Percentiles rank a stretch among this genome's conserved stretches.
Evolutionary conservation across 2,329 filamentous ascomycete species (phyloP).

Genomic region (Didymella glomerata): DNA sequence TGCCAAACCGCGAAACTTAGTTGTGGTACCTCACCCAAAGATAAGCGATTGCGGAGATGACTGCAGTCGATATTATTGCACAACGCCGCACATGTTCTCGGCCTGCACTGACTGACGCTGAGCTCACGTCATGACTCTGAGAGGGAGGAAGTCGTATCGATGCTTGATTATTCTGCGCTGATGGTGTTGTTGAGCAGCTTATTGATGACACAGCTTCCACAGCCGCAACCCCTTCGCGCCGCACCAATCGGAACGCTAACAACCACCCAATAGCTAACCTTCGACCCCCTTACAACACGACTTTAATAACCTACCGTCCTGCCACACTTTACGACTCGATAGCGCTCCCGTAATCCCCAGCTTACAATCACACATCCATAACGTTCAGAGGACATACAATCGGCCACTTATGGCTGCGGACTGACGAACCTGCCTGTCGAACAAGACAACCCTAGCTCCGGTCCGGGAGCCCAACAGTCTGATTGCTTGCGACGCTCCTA

Average conservation of each 20-base stretch:
- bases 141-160: background rate
- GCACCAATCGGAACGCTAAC: background rate
- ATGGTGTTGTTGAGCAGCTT: conserved; percentile 5
- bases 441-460: background rate
- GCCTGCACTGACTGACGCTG: conserved; percentile 9
- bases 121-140: conserved; percentile 13
- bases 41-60: conserved; percentile 13
- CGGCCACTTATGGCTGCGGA: background rate
- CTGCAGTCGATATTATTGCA: conserved; percentile 9
- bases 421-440: background rate
- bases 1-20: conserved; percentile 10
- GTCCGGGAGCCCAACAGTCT: background rate
- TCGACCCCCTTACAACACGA: background rate
- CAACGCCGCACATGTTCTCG: conserved; percentile 1
- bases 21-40: conserved; percentile 6
- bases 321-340: background rate
- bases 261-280: background rate
- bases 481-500: background rate
- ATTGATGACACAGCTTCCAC: conserved; percentile 1
- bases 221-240: conserved; percentile 3
- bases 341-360: conserved; percentile 1
- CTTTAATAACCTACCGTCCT: background rate
- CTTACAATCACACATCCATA: background rate
- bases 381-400: background rate
- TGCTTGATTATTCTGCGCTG: background rate